Evolutionary conservation across 805 yeast species (phyloP).

Genomic region (Henningerozyma blattae): DNA sequence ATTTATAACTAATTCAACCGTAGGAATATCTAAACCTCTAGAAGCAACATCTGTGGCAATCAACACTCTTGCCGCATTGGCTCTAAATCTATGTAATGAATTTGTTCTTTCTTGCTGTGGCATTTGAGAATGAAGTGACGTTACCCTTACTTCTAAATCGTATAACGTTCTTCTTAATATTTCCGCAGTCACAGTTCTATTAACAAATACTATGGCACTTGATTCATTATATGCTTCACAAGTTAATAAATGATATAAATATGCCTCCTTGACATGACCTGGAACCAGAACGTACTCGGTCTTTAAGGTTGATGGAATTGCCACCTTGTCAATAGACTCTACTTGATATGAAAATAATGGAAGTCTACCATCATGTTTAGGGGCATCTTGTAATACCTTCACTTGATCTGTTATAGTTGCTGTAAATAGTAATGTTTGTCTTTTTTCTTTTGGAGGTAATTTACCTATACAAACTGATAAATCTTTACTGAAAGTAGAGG

Average conservation of each 20-base stretch:
- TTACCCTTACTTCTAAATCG: conserved; percentile 63
- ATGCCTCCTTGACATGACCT: conserved; percentile 81
- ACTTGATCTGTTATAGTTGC: conserved; percentile 96
- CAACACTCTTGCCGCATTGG: conserved; percentile 84
- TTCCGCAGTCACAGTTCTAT: conserved; percentile 85
- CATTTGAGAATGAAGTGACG: conserved; percentile 90
- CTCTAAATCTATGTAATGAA: conserved; percentile 84
- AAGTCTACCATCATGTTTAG: conserved; percentile 41
- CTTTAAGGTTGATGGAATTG: conserved; percentile 63
- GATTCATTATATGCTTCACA: conserved; percentile 49
- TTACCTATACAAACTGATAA: conserved; percentile 58
- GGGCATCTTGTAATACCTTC: conserved; percentile 57
- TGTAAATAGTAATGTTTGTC: conserved; percentile 87
- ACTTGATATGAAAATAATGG: conserved; percentile 60
- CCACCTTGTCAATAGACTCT: conserved; percentile 59
- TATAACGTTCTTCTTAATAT: conserved; percentile 66
- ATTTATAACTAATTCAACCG: conserved; percentile 80
- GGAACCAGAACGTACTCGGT: conserved; percentile 70
- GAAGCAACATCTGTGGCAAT: conserved; percentile 97
- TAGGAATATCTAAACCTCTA: conserved; percentile 93
- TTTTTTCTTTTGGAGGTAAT: conserved; percentile 54
- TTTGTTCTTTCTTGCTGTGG: conserved; percentile 86
- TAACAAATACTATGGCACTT: conserved; percentile 80
- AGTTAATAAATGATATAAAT: conserved; percentile 55
- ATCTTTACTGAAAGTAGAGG: conserved; percentile 74